Evolutionary conservation across 192 early-diverging fungal genomes (phyloP).

Genomic region (Coemansia interrupta): DNA sequence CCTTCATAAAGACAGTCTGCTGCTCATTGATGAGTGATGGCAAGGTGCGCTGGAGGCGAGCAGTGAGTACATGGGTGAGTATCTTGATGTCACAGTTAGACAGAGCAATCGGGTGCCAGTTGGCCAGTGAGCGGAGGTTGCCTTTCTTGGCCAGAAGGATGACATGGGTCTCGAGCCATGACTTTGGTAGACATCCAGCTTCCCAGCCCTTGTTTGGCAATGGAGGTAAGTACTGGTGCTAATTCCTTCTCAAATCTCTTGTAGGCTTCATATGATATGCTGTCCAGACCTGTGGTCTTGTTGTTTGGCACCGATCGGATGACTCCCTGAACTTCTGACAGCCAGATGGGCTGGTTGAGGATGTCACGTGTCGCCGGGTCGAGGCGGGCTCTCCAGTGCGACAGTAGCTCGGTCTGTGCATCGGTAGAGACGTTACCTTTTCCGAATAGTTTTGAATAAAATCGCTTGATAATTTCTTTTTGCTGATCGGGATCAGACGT

Average conservation of each 20-base stretch:
- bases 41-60: neutral
- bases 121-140: too few relatives aligned
- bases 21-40: neutral
- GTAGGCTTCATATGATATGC: slow-evolving; percentile 10
- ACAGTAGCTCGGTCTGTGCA: neutral
- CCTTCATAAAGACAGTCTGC: neutral
- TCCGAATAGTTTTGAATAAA: too few relatives aligned
- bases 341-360: neutral
- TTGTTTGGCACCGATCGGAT: neutral
- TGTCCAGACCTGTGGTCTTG: slow-evolving; percentile 7
- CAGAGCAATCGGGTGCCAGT: too few relatives aligned
- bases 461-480: too few relatives aligned
- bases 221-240: neutral
- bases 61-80: neutral
- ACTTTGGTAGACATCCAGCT: neutral
- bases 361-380: neutral
- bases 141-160: too few relatives aligned
- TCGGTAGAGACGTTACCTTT: too few relatives aligned
- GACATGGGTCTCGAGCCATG: too few relatives aligned
- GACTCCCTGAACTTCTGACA: neutral
- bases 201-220: slow-evolving; percentile 7
- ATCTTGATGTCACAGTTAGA: too few relatives aligned
- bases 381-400: neutral
- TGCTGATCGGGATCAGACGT: neutral
- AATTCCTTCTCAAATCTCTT: neutral